Conservation (phyloP, 164 flowering plant genomes). For the Berberis vulgaris region DNA sequence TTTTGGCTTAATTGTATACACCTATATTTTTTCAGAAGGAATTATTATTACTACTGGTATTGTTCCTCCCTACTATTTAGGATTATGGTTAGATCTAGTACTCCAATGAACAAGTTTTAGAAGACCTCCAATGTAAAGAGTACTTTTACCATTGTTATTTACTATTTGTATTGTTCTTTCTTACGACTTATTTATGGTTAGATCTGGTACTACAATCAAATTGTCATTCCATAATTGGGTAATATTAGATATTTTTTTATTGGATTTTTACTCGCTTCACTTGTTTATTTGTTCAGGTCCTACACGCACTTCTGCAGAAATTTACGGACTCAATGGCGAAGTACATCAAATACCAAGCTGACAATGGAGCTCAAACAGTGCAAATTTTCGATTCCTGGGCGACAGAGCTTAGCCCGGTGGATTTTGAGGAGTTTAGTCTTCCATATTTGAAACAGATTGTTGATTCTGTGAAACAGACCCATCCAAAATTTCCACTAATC, state of each 20-base stretch:
- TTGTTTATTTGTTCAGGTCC: constrained; percentile 36
- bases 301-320: constrained; percentile 83
- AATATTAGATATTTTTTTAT: too few species aligned
- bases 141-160: too few species aligned
- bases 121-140: too few species aligned
- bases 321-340: constrained; percentile 80
- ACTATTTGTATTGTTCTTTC: too few species aligned
- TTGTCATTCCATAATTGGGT: neutral
- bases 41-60: too few species aligned
- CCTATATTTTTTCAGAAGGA: too few species aligned
- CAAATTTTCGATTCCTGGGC: constrained; percentile 99
- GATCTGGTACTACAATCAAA: too few species aligned
- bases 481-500: constrained; percentile 84
- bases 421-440: constrained; percentile 91
- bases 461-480: constrained; percentile 67
- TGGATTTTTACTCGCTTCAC: neutral
- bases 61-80: too few species aligned
- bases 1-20: too few species aligned
- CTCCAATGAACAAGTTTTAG: too few species aligned
- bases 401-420: constrained; percentile 90
- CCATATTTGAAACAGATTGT: constrained; percentile 91
- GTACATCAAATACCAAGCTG: constrained; percentile 84
- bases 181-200: too few species aligned
- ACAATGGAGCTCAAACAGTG: constrained; percentile 92
- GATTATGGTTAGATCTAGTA: too few species aligned